Evolutionary conservation across 768 basidiomycete species (phyloP).

Genomic region (Podaxis mareebaensis): DNA sequence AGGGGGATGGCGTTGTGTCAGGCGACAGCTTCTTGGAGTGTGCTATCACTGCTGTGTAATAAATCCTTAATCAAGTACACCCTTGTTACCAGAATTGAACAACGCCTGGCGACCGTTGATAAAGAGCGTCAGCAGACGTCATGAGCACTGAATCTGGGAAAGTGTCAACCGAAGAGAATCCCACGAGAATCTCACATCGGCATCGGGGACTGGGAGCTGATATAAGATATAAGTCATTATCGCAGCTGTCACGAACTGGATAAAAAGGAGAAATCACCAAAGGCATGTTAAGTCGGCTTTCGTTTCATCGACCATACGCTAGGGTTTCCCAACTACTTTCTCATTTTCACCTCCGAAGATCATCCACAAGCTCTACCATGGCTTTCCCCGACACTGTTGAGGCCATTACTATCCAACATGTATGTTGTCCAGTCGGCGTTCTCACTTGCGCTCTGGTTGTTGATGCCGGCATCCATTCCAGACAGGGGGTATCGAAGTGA

Average conservation of each 20-base stretch:
- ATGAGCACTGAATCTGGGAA: neutral
- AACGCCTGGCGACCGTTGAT: too few relatives aligned
- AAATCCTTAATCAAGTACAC: neutral
- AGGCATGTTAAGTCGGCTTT: conserved; percentile 12
- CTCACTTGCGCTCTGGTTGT: neutral
- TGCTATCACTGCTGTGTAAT: neutral
- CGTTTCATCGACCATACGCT: conserved; percentile 14
- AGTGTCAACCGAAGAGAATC: neutral
- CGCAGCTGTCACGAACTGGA: neutral
- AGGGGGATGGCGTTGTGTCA: neutral
- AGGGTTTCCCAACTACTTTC: conserved; percentile 27
- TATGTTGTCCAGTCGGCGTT: conserved; percentile 16
- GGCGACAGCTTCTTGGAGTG: neutral
- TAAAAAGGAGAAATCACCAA: conserved; percentile 8
- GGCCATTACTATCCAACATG: conserved; percentile 69
- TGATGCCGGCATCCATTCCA: conserved; percentile 18
- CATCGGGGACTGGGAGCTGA: conserved; percentile 10
- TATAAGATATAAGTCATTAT: conserved; percentile 6
- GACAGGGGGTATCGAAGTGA: conserved; percentile 76
- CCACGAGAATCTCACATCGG: conserved; percentile 3
- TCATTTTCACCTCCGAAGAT: conserved; percentile 23
- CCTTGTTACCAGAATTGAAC: neutral
- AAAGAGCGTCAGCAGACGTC: neutral
- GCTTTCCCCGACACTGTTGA: conserved; percentile 61
- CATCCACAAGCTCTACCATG: conserved; percentile 33